phyloP scores from a whole-genome alignment of 2,329 filamentous ascomycete species.

The Ceratocystiopsis brevicomis region DNA sequence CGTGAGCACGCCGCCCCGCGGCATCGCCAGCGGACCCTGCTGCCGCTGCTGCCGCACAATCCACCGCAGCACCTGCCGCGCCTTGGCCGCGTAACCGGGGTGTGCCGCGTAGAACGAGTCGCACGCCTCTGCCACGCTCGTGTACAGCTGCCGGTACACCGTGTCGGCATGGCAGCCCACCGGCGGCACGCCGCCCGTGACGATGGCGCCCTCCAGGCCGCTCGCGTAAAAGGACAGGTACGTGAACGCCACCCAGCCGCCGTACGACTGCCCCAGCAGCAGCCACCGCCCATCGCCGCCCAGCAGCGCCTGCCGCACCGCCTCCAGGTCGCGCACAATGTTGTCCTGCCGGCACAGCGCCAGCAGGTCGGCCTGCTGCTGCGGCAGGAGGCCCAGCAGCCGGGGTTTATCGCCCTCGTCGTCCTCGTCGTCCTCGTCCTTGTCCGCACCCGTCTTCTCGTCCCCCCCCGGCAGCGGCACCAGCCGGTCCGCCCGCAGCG shows the following conservation, averaged over 20 bases:
- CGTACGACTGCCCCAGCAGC: slow-evolving; percentile 53
- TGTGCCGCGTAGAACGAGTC: slow-evolving; percentile 45
- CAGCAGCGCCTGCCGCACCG: slow-evolving; percentile 41
- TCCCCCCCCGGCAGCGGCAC: slow-evolving; percentile 14
- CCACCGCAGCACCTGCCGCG: slow-evolving; percentile 1
- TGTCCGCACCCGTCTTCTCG: not conserved
- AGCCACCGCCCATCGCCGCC: slow-evolving; percentile 31
- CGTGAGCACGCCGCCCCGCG: slow-evolving; percentile 4
- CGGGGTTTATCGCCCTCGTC: not conserved
- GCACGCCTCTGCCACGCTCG: slow-evolving; percentile 39
- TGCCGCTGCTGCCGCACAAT: not conserved
- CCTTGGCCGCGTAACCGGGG: slow-evolving; percentile 35
- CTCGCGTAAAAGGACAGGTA: slow-evolving; percentile 50
- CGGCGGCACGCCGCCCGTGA: slow-evolving; percentile 49
- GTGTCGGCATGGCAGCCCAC: slow-evolving; percentile 38
- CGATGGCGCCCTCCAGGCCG: slow-evolving; percentile 42
- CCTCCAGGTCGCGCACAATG: slow-evolving; percentile 57
- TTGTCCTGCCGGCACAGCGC: slow-evolving; percentile 48
- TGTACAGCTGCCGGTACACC: slow-evolving; percentile 41
- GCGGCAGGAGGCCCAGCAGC: not conserved
- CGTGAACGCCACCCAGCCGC: slow-evolving; percentile 51
- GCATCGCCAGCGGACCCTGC: not conserved
- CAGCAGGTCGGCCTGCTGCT: slow-evolving; percentile 1
- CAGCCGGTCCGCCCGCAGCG: slow-evolving; percentile 37
- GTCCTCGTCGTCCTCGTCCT: not conserved